phyloP scores from a whole-genome alignment of 805 yeast genomes.

The Ogataea thermomethanolica region DNA sequence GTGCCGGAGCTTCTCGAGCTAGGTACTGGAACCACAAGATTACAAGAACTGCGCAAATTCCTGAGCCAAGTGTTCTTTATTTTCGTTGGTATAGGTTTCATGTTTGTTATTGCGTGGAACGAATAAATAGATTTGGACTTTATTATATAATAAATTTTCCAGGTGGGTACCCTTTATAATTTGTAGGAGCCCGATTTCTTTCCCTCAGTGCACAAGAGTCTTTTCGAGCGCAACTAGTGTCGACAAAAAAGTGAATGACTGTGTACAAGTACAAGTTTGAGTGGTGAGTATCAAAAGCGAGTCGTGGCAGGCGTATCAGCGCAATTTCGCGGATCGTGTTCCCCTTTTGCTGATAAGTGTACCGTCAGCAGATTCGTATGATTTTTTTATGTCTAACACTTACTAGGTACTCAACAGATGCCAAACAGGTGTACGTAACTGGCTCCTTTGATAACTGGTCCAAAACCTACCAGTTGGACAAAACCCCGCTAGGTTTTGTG shows the following conservation, averaged over 20 bases:
- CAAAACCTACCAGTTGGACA: conserved; percentile 41
- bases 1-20: conserved; percentile 65
- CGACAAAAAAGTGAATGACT: conserved; percentile 9
- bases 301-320: too few species aligned
- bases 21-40: conserved; percentile 33
- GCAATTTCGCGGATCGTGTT: background rate
- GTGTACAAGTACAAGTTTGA: conserved; percentile 23
- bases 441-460: conserved; percentile 62
- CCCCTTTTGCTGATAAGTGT: background rate
- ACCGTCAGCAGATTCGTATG: conserved; percentile 1
- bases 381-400: background rate
- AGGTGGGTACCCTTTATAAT: conserved; percentile 4
- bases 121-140: conserved; percentile 28
- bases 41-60: conserved; percentile 38
- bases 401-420: conserved; percentile 30
- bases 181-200: conserved; percentile 1
- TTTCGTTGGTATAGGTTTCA: conserved; percentile 51
- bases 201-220: background rate
- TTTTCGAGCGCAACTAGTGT: background rate
- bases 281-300: conserved; percentile 18
- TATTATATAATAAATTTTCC: background rate
- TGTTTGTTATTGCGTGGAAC: conserved; percentile 50
- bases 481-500: conserved; percentile 36
- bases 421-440: conserved; percentile 48
- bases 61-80: conserved; percentile 47